Percentiles rank a stretch among this genome's conserved stretches.
Conservation (phyloP, 179 eudicot species). For the Heliamphora ciliata region DNA sequence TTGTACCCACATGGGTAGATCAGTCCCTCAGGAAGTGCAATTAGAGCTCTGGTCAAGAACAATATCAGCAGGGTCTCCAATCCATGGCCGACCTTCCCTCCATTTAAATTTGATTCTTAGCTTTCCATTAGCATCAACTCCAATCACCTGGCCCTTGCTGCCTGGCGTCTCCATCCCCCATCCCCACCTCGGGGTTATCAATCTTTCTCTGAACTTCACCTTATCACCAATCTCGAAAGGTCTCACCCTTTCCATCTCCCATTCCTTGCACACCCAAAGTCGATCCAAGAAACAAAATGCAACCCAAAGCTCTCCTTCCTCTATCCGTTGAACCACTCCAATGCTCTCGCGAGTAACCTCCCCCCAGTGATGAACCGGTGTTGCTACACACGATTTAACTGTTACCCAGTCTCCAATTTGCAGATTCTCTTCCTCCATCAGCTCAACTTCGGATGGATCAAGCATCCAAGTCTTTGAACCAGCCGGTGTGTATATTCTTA, state of each 20-base stretch:
- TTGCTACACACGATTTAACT: slow-evolving; percentile 44
- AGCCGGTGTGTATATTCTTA: slow-evolving; percentile 71
- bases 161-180: slow-evolving; percentile 98
- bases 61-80: slow-evolving; percentile 91
- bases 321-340: slow-evolving; percentile 81
- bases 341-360: slow-evolving; percentile 68
- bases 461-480: slow-evolving; percentile 80
- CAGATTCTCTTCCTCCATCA: slow-evolving; percentile 54
- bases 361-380: slow-evolving; percentile 85
- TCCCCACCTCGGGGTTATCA: slow-evolving; percentile 80
- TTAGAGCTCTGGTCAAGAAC: slow-evolving; percentile 33
- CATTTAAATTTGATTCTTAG: slow-evolving; percentile 74
- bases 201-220: slow-evolving; percentile 61
- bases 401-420: slow-evolving; percentile 70
- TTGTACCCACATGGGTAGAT: background rate
- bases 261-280: slow-evolving; percentile 80
- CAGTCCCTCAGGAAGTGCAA: slow-evolving; percentile 8
- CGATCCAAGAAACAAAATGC: slow-evolving; percentile 78
- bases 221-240: slow-evolving; percentile 68
- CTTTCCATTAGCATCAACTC: slow-evolving; percentile 90
- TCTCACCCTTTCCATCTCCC: slow-evolving; percentile 64
- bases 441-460: slow-evolving; percentile 79
- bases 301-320: slow-evolving; percentile 80
- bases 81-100: slow-evolving; percentile 93
- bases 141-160: slow-evolving; percentile 77